Conservation (phyloP, 305 asterid genomes). For the Solanum hybrid region DNA sequence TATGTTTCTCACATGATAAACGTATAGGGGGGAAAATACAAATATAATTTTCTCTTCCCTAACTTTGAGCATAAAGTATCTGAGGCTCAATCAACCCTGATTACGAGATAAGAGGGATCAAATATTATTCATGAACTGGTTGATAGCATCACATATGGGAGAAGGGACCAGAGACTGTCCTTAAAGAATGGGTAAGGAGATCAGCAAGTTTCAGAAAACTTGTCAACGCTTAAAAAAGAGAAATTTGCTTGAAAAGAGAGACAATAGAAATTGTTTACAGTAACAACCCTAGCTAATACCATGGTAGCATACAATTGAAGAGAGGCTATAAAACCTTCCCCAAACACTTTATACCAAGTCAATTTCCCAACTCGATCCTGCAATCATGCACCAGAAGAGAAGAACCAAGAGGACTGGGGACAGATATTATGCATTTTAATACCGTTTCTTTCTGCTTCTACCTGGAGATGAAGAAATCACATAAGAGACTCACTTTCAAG, state of each 20-base stretch:
- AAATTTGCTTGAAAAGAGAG: slow-evolving; percentile 1
- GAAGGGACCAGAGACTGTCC: neutral
- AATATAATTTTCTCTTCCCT: neutral
- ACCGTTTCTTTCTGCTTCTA: neutral
- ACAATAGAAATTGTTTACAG: neutral
- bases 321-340: neutral
- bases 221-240: neutral
- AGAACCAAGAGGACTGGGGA: neutral
- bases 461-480: neutral
- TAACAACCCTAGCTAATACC: neutral
- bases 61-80: neutral
- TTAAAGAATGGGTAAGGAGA: neutral
- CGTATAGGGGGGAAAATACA: slow-evolving; percentile 8
- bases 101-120: neutral
- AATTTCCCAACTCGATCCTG: neutral
- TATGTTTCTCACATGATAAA: slow-evolving; percentile 15
- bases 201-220: neutral
- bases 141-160: neutral
- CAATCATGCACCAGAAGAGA: neutral
- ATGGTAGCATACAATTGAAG: neutral
- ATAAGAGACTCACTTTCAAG: neutral
- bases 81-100: neutral
- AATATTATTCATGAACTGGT: neutral
- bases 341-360: neutral
- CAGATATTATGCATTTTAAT: neutral